Base-by-base conservation (phyloP, 208 protist species). In the Entamoeba moshkovskii region DNA sequence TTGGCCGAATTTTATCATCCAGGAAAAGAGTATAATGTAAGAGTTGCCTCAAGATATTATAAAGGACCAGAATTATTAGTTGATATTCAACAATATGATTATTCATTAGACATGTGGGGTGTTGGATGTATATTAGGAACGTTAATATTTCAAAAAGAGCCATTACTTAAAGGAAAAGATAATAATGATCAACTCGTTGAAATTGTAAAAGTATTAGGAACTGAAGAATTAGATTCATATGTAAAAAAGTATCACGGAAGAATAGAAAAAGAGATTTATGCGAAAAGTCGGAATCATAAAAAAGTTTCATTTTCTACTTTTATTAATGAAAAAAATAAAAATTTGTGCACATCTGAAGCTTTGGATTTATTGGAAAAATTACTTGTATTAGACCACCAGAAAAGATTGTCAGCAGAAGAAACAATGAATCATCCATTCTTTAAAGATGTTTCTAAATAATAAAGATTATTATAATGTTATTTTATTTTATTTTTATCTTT, bases 361-460 rank as follows among this genome's bases (percentile, higher is more conserved):
- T 95, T 99, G 44, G 98, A 99, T 93, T 98, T 99, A 47, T 95
- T 99, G 92, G 98, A 99, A 94, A 97, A 98, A 93, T 96, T 99
- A 44, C 97, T 99, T 25, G 96, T 97, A 73, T 99, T 99, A 95
- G 98, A 99, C 95, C 98, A 98, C 94, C 96, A 97, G 52, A 96
- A 98, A 93, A 97, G 99, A 48, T 97, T 99, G 33, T 99, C 99
- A 44, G 98, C 98, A 8, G 95, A 97, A 48, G 99, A 99, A 96
- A 98, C 99, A 8, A 98, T 99, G 97, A 96, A 97, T 52, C 98
- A 99, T 95, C 97, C 98, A 13, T 99, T 99, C 95, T 99, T 99
- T 96, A 97, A 98, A 94, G 96, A 97, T 13, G 96, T 99, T 13
- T 96, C 97, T 33, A 8, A 94, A 45, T 66, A 94, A 11, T n/a